Percentiles rank a stretch among this genome's conserved stretches.
These are phyloP conservation scores for Curvularia verruculosa DNA, from an alignment of 2,329 filamentous ascomycete genomes.

Conservation along the genomic window DNA sequence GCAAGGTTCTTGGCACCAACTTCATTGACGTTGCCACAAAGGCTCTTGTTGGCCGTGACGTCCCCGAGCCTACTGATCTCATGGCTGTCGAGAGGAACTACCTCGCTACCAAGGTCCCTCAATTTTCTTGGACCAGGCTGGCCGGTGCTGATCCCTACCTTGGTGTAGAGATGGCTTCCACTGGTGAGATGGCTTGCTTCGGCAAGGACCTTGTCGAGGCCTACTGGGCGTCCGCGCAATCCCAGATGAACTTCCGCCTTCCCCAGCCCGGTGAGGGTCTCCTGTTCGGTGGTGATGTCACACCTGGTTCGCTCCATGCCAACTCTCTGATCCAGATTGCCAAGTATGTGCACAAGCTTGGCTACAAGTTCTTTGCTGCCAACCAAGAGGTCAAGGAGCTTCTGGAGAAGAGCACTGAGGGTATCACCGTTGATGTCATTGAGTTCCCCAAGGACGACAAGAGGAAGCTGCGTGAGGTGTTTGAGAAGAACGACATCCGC, in stretches of 20 bases:
- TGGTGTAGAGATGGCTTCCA: conserved; percentile 96
- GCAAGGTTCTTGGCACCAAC: conserved; percentile 94
- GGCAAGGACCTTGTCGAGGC: conserved; percentile 94
- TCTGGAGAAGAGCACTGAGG: conserved; percentile 74
- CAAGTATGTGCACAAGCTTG: conserved; percentile 84
- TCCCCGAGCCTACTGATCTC: conserved; percentile 83
- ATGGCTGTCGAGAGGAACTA: conserved; percentile 92
- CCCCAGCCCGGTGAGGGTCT: conserved; percentile 94
- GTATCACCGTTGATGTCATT: conserved; percentile 81
- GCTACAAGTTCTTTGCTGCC: conserved; percentile 93
- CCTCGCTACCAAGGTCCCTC: conserved; percentile 94
- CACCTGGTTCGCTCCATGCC: conserved; percentile 52
- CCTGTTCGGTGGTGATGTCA: conserved; percentile 85
- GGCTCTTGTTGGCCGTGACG: conserved; percentile 82
- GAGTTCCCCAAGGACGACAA: conserved; percentile 98
- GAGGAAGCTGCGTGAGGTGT: conserved; percentile 90
- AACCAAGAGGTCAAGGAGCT: conserved; percentile 80
- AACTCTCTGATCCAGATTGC: conserved; percentile 78
- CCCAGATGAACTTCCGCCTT: conserved; percentile 98
- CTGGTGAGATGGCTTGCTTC: conserved; percentile 98
- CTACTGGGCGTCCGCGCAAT: conserved; percentile 96
- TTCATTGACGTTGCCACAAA: conserved; percentile 96
- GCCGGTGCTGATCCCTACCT: conserved; percentile 97
- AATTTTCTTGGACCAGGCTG: conserved; percentile 98
- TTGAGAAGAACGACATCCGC: conserved; percentile 94